Conservation (phyloP, 169 alveolate genomes). For the Babesia gibsoni region DNA sequence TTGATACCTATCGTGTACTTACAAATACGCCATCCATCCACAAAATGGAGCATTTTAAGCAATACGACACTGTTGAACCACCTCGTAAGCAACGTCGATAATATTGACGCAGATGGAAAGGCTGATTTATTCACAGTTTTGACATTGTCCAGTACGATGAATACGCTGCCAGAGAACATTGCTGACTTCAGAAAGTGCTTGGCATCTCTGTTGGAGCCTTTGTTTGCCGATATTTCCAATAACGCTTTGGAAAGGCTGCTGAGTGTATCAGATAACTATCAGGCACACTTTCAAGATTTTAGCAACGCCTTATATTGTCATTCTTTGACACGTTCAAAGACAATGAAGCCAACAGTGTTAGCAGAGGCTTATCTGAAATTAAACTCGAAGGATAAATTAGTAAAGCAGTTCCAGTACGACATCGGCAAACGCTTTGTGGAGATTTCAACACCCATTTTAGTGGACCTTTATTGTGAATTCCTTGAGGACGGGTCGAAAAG, state of each 20-base stretch:
- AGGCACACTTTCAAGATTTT: constrained; percentile 7
- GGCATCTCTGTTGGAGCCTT: neutral
- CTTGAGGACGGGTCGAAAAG: constrained; percentile 14
- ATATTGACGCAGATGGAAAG: constrained; percentile 4
- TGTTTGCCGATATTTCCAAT: neutral
- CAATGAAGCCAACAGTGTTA: constrained; percentile 2
- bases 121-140: constrained; percentile 37
- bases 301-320: neutral
- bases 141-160: constrained; percentile 10
- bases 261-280: neutral
- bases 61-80: neutral
- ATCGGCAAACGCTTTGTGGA: constrained; percentile 7
- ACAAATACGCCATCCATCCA: constrained; percentile 4
- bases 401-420: neutral
- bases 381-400: neutral
- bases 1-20: constrained; percentile 29
- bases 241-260: constrained; percentile 9
- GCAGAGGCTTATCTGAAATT: constrained; percentile 3
- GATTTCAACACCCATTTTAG: constrained; percentile 8
- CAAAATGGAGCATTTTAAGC: constrained; percentile 25
- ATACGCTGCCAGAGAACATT: neutral
- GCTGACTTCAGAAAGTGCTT: neutral
- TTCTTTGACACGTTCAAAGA: neutral
- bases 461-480: constrained; percentile 40
- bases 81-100: neutral